Percentiles rank a stretch among this genome's conserved stretches.
phyloP scores from a whole-genome alignment of 352 stramenopile species.

The Globisporangium alternatum region DNA sequence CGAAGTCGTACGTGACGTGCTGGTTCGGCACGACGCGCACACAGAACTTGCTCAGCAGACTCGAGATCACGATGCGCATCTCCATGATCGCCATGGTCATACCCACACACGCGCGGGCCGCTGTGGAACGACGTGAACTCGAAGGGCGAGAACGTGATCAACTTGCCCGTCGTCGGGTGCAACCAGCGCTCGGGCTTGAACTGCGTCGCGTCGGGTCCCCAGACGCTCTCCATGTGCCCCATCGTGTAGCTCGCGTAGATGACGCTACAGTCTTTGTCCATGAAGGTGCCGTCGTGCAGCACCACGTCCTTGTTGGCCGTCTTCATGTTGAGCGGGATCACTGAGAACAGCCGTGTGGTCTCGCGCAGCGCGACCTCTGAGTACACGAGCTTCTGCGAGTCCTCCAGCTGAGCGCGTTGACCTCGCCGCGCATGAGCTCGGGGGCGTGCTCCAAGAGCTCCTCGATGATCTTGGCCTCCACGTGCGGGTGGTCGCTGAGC shows the following conservation, averaged over 20 bases:
- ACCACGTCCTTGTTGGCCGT: constrained; percentile 33
- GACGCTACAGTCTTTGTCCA: constrained; percentile 30
- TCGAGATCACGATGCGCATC: not conserved
- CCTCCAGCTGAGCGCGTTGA: constrained; percentile 11
- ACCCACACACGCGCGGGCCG: constrained; percentile 53
- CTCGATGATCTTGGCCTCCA: constrained; percentile 23
- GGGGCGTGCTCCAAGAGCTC: constrained; percentile 22
- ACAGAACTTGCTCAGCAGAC: not conserved
- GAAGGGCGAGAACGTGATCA: constrained; percentile 28
- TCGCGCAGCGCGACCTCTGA: constrained; percentile 26
- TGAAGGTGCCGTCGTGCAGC: constrained; percentile 56
- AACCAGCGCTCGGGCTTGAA: constrained; percentile 53
- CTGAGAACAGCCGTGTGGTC: constrained; percentile 29
- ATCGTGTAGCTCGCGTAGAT: constrained; percentile 39
- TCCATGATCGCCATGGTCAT: not conserved
- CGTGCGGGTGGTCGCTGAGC: constrained; percentile 33
- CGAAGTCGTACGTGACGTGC: not conserved
- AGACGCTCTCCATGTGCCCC: constrained; percentile 38
- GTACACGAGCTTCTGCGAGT: constrained; percentile 14
- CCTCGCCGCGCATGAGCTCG: not conserved
- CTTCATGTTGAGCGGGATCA: constrained; percentile 29
- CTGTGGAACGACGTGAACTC: constrained; percentile 55
- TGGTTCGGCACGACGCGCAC: not conserved
- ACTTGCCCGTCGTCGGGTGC: constrained; percentile 25
- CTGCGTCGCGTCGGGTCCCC: constrained; percentile 37